Evolutionary conservation across 768 basidiomycete species (phyloP), one percentile per base, ranked within the genome.

Genomic region (Sistotremastrum suecicum): DNA sequence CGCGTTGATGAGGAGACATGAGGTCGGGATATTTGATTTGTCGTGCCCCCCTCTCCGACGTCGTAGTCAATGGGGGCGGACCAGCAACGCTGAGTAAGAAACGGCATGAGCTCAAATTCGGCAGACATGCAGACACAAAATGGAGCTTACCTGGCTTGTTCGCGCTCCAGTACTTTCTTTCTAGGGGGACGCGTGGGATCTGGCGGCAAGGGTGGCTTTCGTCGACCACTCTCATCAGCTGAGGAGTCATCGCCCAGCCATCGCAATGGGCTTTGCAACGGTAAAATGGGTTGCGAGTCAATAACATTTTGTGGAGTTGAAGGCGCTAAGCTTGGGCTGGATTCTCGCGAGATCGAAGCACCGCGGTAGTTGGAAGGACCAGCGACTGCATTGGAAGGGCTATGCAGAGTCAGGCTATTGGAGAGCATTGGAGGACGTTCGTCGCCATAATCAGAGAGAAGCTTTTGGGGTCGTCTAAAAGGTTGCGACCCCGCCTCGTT

Each of bases 1-100:
- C 69, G 46, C 76, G 71, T 59, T 88, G 85, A 48, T 88, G 86
- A 46, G 74, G 73, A 1, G 79, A 77, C 85, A 88, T 88, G 34
- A 87, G 71, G 10, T 74, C 66, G 1, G 83, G 83, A 53, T 83
- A 83, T 34, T 68, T 68, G 45, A 80, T 62, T 20, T 20, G 20
- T 20, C 20, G 20, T 12, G 64, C 56, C 10, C 65, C 62, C 11
- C 68, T 62, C 34, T 69, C 66, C 32, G 83, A 80, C 7, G 83
- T 84, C 0, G 80, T 82, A 1, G 82, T 84, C 41, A 80, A 65
- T 34, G 80, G 79, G 31, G 71, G 63, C 11, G 73, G 74, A 53
- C 75, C 72, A 47, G 59, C 50, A 34, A 50, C 53, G 2, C 66
- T 63, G 45, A 11, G 35, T 9, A 31, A 47, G 39, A 10, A 48